A percentile compares a stretch with the other conserved stretches of the same genome.
Conservation (phyloP, 2,329 filamentous ascomycete genomes). For the Calonectria montana region DNA sequence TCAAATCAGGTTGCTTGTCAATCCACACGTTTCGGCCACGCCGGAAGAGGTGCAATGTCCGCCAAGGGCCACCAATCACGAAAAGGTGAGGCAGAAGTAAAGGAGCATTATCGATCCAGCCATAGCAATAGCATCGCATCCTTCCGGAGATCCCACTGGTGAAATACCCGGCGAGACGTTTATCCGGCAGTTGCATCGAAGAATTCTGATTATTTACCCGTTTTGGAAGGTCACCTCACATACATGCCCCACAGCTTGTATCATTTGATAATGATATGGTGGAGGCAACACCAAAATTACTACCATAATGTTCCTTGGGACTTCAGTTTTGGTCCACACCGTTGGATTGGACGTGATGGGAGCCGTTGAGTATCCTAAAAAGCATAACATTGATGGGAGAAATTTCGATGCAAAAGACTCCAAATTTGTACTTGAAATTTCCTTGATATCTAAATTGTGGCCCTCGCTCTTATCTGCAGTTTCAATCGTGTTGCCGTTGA, state of each 20-base stretch:
- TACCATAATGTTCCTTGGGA: not conserved
- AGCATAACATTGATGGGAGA: too few species aligned
- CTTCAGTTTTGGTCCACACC: too few species aligned
- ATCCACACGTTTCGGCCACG: not conserved
- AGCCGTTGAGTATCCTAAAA: not conserved
- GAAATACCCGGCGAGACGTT: not conserved
- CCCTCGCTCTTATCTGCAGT: not conserved
- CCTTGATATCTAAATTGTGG: not conserved
- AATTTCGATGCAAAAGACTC: not conserved
- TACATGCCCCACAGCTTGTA: not conserved
- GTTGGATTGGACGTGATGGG: not conserved
- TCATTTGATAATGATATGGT: not conserved
- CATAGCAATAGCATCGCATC: not conserved
- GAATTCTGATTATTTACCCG: slow-evolving; percentile 1
- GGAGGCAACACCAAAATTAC: not conserved
- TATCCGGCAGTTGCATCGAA: not conserved
- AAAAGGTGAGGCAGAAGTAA: not conserved
- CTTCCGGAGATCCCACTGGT: not conserved
- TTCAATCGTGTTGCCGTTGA: not conserved
- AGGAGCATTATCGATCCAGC: not conserved
- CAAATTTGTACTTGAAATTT: not conserved
- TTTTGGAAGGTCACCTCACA: not conserved
- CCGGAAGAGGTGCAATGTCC: not conserved
- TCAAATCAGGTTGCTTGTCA: not conserved
- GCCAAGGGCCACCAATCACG: not conserved